Conservation (phyloP, 495 filamentous ascomycete genomes). For the Talaromyces adpressus region DNA sequence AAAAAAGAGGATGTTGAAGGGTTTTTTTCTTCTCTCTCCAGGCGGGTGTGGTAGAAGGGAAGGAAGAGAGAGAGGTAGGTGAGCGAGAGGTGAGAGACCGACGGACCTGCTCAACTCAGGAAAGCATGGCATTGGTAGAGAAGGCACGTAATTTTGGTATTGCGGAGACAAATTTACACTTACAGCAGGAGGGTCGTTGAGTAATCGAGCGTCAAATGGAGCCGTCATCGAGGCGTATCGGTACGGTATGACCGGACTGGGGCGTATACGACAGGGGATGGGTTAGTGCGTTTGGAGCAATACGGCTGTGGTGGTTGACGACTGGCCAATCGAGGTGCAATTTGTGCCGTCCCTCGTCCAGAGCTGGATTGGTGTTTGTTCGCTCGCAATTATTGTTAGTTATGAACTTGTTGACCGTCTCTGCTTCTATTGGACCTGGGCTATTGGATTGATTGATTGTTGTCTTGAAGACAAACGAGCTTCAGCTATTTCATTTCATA, state of each 20-base stretch:
- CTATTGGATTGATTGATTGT: background rate
- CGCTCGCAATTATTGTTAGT: too few species aligned
- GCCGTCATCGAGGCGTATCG: background rate
- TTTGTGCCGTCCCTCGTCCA: background rate
- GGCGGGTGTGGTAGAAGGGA: conserved; percentile 40
- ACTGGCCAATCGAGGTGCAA: background rate
- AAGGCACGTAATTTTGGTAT: conserved; percentile 2
- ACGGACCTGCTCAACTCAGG: too few species aligned
- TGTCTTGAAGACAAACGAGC: background rate
- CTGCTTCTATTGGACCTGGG: background rate
- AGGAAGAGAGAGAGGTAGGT: conserved; percentile 27
- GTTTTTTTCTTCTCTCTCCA: conserved; percentile 39
- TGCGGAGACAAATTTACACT: conserved; percentile 2
- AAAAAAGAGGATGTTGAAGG: conserved; percentile 19
- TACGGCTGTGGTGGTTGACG: background rate
- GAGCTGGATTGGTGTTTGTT: background rate
- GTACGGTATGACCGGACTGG: background rate
- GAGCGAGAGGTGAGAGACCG: conserved; percentile 22
- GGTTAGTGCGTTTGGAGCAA: conserved; percentile 1
- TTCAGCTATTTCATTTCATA: background rate
- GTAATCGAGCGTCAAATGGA: background rate
- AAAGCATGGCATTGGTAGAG: background rate
- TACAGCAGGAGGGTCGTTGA: background rate
- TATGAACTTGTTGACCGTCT: background rate
- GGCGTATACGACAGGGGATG: background rate